These are phyloP conservation scores for Fusarium haematococcum DNA, from an alignment of 2,329 filamentous ascomycete species.

Conservation along the genomic window DNA sequence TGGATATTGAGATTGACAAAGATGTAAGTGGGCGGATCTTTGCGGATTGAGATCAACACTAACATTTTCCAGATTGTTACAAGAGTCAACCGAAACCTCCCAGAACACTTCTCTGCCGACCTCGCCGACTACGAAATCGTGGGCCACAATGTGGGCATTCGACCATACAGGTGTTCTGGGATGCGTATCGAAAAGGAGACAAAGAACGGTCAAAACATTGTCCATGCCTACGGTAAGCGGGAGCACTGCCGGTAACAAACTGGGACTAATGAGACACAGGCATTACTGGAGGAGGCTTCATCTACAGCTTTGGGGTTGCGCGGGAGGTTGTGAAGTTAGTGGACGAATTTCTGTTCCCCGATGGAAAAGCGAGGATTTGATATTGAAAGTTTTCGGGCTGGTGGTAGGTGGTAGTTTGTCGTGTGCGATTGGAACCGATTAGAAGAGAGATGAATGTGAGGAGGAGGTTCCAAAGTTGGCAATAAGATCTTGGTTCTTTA, in stretches of 20 bases:
- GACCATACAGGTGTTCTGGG: not conserved
- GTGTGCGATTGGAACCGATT: not conserved
- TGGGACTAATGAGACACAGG: constrained; percentile 1
- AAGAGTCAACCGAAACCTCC: not conserved
- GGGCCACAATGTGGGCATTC: constrained; percentile 1
- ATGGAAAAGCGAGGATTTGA: not conserved
- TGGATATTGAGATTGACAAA: not conserved
- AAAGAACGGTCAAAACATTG: constrained; percentile 9
- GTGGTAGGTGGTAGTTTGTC: not conserved
- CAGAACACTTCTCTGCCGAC: not conserved
- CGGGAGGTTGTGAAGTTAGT: not conserved
- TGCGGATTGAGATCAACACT: not conserved
- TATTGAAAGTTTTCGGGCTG: not conserved
- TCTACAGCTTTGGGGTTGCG: constrained; percentile 4
- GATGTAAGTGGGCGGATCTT: not conserved
- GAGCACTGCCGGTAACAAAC: not conserved
- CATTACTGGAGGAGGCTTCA: constrained; percentile 12
- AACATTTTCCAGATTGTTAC: not conserved
- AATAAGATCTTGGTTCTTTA: too few species aligned
- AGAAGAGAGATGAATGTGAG: not conserved
- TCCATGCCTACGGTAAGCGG: constrained; percentile 11
- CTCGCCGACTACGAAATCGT: not conserved
- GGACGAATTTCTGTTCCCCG: not conserved
- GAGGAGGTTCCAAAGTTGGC: too few species aligned
- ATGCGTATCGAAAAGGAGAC: not conserved